Base-by-base conservation (phyloP, 1,139 yeast species). In the Pichia sp. region DNA sequence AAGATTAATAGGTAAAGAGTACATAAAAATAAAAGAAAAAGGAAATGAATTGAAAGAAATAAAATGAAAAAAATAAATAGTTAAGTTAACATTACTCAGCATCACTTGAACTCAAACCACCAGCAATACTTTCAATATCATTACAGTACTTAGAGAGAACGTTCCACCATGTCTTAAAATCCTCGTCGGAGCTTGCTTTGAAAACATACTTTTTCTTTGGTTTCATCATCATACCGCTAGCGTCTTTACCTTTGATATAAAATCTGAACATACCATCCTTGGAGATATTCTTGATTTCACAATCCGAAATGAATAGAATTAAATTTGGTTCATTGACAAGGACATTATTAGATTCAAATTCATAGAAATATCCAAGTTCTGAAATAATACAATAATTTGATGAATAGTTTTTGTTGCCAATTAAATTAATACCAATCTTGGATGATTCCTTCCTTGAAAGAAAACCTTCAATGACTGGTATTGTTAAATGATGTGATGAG, bases 331-430 rank as follows among this genome's bases (percentile, higher is more conserved):
- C 61, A 29, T 50, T 49, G 8, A 73, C 62, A 50, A 71, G 75
- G 39, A 62, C 55, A 37, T 72, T 68, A 49, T 67, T 63, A 11
- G 73, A 62, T 48, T 67, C 67, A 60, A 69, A 75, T 52, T 71
- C 73, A 49, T 70, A 71, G 39, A 74, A 54, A 56, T 64, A 72
- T 33, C 68, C 62, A 1, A 73, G 51, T 27, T 67, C 69, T 3
- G 79, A 68, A 43, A 74, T 60, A 37, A 71, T 79, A 53, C 63
- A 73, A 56, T 65, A 73, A 54, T 66, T 69, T 4, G 74, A 60
- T 44, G 63, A 59, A 56, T 67, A 71, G 39, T 66, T 62, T 59
- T 69, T 70, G 23, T 16, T 16, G 23, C 23, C 23, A 16, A 16
- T 16, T 16, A 16, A 16, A 46, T 65, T 55, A 23, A 48, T 33